These are phyloP conservation scores for Pseudozyma hubeiensis DNA, from an alignment of 1,284 basidiomycete genomes.

Conservation along the genomic window DNA sequence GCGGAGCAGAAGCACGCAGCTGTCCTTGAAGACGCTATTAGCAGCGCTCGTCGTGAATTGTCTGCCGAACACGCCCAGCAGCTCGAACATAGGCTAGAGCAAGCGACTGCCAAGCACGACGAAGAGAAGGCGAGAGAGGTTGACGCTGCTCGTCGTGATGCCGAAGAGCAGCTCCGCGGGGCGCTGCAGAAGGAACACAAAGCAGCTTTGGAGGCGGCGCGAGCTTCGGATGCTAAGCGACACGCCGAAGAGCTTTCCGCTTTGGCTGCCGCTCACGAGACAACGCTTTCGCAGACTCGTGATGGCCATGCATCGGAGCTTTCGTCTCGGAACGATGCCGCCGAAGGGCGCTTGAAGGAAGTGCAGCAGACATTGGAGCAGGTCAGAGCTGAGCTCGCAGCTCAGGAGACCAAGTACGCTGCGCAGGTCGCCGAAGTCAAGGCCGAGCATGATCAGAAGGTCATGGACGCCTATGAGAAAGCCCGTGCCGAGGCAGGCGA, in stretches of 20 bases:
- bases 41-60: conserved; percentile 33
- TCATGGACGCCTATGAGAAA: conserved; percentile 50
- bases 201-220: conserved; percentile 23
- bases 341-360: conserved; percentile 34
- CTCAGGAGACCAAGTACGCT: conserved; percentile 41
- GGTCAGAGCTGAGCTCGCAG: conserved; percentile 39
- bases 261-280: conserved; percentile 33
- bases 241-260: conserved; percentile 32
- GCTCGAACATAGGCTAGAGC: conserved; percentile 33
- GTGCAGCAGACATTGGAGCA: conserved; percentile 35
- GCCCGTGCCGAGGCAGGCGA: conserved; percentile 53
- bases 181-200: conserved; percentile 26
- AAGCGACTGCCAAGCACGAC: conserved; percentile 26
- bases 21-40: conserved; percentile 38
- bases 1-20: conserved; percentile 39
- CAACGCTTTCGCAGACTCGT: conserved; percentile 19
- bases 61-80: conserved; percentile 29
- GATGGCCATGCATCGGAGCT: conserved; percentile 31
- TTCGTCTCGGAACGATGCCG: conserved; percentile 24
- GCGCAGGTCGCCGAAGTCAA: conserved; percentile 48
- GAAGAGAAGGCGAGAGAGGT: conserved; percentile 27
- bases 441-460: conserved; percentile 49
- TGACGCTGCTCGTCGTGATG: conserved; percentile 28
- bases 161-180: conserved; percentile 31
- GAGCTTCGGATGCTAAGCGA: conserved; percentile 16